A percentile compares a stretch with the other conserved stretches of the same genome.
Evolutionary conservation across 345 rosid species (phyloP).

Genomic region (Boechera stricta): DNA sequence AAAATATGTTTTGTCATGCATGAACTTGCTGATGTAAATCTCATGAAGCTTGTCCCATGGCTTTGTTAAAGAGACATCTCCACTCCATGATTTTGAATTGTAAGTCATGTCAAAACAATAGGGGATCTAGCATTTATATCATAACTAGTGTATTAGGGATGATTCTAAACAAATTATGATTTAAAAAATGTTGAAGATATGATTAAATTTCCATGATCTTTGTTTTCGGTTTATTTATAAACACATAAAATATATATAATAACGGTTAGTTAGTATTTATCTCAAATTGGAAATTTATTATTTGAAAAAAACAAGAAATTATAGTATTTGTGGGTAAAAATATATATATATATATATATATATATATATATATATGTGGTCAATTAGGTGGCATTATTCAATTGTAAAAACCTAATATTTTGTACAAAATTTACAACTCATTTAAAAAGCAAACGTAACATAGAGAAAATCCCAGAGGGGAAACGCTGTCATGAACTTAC

Average conservation of each 20-base stretch:
- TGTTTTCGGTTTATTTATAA: no score
- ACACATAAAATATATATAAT: background rate
- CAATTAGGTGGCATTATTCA: background rate
- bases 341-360: no score
- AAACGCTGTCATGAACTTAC: constrained; percentile 21
- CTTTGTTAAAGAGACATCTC: background rate
- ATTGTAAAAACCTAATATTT: background rate
- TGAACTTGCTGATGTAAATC: background rate
- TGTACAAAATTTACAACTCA: background rate
- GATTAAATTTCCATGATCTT: background rate
- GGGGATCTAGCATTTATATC: background rate
- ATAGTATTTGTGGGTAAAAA: no score
- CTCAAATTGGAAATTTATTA: background rate
- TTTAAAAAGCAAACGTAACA: background rate
- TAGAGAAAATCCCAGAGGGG: background rate
- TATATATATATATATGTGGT: no score
- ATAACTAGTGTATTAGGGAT: background rate
- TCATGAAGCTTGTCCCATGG: background rate
- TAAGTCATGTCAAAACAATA: background rate
- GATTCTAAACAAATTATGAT: background rate
- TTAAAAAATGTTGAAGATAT: background rate
- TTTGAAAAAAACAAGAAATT: no score
- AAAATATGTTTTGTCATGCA: background rate
- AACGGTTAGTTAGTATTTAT: background rate
- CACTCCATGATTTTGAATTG: background rate